Base-by-base conservation (phyloP, 352 stramenopile species). In the Phytopythium chamaehyphon region DNA sequence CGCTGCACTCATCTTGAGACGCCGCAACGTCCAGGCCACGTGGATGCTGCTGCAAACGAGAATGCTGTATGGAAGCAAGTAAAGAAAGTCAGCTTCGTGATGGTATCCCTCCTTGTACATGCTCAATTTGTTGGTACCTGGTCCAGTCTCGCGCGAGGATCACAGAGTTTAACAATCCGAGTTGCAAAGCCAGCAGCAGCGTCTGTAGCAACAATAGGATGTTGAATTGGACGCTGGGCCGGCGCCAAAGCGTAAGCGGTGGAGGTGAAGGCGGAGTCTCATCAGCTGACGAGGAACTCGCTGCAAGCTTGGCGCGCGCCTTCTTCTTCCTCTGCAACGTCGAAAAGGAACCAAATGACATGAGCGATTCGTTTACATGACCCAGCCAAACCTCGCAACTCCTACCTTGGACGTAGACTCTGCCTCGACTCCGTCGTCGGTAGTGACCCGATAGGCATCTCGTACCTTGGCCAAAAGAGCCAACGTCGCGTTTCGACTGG, bases 1-100 rank as follows among this genome's bases (percentile, higher is more conserved):
- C n/a, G 26, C 15, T 9, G 10, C 15, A 19, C 33, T 22, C 2
- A 31, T 15, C 21, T 52, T 42, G 28, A 52, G 40, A 3, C 12
- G 46, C 38, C 69, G 56, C 14, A 83, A 52, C 38, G 35, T 67
- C 64, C 60, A 81, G 8, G 77, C 54, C 37, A 83, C 57, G n/a
- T 75, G 64, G 1, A 61, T 62, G 47, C 73, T 83, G 56, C 73
- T 76, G 26, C 78, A 52, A 54, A 76, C 59, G 22, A 83, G 47
- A 2, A 58, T 51, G 38, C 73, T 83, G 48, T 5, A 19, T 21
- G 12, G n/a, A 46, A 24, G 12, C 9, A 15, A 18, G 21, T 9
- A 33, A 10, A 33, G 9, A 33, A 10, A 9, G 28, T 33, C 28
- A 33, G 28, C 9, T 9, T 33, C 28, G n/a, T n/a, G n/a, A n/a